phyloP scores from a whole-genome alignment of 2,329 filamentous ascomycete species.

The Colletotrichum cordylinicola region DNA sequence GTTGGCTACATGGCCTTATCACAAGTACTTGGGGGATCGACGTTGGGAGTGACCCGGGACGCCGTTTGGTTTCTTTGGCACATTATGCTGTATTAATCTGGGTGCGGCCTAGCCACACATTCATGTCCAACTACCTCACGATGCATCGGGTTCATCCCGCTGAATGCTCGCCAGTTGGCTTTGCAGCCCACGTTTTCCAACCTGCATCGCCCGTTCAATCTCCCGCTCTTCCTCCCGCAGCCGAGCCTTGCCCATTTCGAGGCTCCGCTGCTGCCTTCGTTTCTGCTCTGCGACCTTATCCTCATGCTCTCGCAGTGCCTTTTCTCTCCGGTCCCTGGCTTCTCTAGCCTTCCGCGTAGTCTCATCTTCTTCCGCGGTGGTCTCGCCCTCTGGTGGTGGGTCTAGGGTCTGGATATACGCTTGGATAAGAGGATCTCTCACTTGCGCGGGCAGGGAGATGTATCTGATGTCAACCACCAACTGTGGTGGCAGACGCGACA shows the following conservation, averaged over 20 bases:
- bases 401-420: slow-evolving; percentile 70
- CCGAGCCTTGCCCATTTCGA: slow-evolving; percentile 65
- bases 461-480: slow-evolving; percentile 73
- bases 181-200: slow-evolving; percentile 70
- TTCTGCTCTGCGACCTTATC: slow-evolving; percentile 73
- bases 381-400: slow-evolving; percentile 51
- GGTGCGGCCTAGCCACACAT: background rate
- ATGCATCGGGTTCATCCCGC: slow-evolving; percentile 17
- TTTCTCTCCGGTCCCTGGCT: slow-evolving; percentile 65
- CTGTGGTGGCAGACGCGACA: slow-evolving; percentile 64
- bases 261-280: slow-evolving; percentile 60
- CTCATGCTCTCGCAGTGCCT: slow-evolving; percentile 56
- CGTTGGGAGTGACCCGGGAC: background rate
- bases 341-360: slow-evolving; percentile 53
- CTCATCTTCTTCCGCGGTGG: slow-evolving; percentile 53
- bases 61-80: background rate
- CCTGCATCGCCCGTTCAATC: slow-evolving; percentile 71
- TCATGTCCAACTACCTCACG: background rate
- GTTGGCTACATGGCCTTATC: background rate
- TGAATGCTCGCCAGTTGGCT: slow-evolving; percentile 56
- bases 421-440: slow-evolving; percentile 69
- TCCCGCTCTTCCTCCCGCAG: slow-evolving; percentile 72
- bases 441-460: slow-evolving; percentile 66
- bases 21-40: background rate
- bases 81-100: background rate